Percentiles rank a stretch among this genome's conserved stretches.
phyloP scores from a whole-genome alignment of 108 stramenopile species.

The Cyclostephanos invisitatus region DNA sequence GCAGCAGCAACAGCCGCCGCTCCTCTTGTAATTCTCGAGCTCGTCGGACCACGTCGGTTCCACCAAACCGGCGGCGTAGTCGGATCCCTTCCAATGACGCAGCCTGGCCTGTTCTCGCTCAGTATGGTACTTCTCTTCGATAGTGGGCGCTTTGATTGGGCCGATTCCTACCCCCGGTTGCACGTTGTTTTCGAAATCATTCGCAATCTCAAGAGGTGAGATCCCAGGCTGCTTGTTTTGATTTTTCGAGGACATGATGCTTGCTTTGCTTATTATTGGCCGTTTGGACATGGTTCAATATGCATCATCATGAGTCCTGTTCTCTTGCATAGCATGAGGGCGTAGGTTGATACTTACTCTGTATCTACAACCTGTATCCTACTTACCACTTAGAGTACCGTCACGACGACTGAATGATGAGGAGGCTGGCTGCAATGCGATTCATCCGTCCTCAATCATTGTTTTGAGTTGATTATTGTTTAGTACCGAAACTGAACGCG shows the following conservation, averaged over 20 bases:
- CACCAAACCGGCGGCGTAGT: conserved; percentile 75
- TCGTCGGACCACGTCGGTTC: conserved; percentile 80
- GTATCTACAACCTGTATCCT: too few relatives aligned
- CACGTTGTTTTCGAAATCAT: not conserved
- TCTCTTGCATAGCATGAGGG: too few relatives aligned
- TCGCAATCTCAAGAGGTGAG: conserved; percentile 17
- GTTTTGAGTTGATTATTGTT: not conserved
- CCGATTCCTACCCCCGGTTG: not conserved
- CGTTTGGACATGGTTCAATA: not conserved
- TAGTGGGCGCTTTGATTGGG: conserved; percentile 11
- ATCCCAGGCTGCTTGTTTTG: not conserved
- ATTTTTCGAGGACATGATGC: not conserved
- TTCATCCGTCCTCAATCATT: too few relatives aligned
- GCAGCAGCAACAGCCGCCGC: conserved; percentile 35
- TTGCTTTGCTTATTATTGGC: not conserved
- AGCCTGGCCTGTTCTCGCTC: conserved; percentile 42
- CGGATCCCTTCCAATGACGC: conserved; percentile 72
- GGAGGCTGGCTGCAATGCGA: too few relatives aligned
- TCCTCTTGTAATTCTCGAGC: conserved; percentile 22
- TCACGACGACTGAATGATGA: too few relatives aligned
- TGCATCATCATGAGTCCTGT: too few relatives aligned
- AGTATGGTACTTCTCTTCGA: conserved; percentile 53
- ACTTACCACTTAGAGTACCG: too few relatives aligned
- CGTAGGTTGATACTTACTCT: too few relatives aligned
- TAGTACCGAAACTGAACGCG: not conserved